Percentiles rank a stretch among this genome's conserved stretches.
These are phyloP conservation scores for Fomitopsis schrenkii DNA, from an alignment of 1,284 basidiomycete genomes.

Conservation along the genomic window DNA sequence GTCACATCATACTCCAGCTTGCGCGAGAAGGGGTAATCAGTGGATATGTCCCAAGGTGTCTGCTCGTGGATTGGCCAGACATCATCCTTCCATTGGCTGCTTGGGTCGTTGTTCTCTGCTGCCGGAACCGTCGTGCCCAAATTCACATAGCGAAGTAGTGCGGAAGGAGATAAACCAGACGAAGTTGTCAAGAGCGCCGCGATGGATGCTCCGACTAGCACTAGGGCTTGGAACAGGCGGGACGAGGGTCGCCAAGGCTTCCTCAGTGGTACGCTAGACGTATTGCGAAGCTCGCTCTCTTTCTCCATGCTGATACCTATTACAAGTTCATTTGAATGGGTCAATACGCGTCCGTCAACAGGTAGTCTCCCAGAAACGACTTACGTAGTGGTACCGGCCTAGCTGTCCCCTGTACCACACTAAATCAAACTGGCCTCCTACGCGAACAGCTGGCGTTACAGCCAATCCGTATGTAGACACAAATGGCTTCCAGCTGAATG, in stretches of 20 bases:
- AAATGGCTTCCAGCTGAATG: no score
- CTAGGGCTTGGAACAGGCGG: no score
- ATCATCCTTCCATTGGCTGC: conserved; percentile 52
- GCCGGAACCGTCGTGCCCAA: background rate
- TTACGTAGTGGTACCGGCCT: no score
- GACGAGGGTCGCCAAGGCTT: background rate
- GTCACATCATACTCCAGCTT: conserved; percentile 61
- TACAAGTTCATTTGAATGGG: no score
- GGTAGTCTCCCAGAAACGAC: no score
- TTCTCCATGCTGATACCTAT: background rate
- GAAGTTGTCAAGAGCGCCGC: conserved; percentile 15
- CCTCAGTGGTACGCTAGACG: background rate
- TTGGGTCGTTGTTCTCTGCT: conserved; percentile 8
- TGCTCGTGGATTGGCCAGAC: conserved; percentile 61
- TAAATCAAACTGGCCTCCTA: no score
- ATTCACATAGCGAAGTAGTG: background rate
- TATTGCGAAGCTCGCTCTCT: background rate
- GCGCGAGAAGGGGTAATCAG: conserved; percentile 67
- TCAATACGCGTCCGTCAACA: no score
- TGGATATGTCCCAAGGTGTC: conserved; percentile 72
- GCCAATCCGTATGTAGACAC: no score
- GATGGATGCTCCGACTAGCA: conserved; percentile 3
- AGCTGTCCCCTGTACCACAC: no score
- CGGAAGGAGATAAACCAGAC: conserved; percentile 6
- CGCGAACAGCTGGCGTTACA: no score